A percentile compares a stretch with the other conserved stretches of the same genome.
These are phyloP conservation scores for Aureobasidium sp. DNA, from an alignment of 2,329 filamentous ascomycete genomes.

Conservation along the genomic window DNA sequence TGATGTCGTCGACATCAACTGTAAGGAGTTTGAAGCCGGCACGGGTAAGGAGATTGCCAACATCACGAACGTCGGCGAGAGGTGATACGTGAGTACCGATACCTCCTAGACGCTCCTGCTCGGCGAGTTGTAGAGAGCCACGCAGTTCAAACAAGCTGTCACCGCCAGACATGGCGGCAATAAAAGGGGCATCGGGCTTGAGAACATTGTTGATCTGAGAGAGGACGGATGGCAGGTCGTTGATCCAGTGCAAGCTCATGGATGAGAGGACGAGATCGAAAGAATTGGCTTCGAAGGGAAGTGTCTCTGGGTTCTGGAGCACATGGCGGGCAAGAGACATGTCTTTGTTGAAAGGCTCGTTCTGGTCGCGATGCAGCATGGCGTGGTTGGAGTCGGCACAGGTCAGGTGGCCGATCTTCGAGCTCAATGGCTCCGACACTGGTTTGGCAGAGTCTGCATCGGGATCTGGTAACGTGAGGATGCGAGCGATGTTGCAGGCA, in stretches of 20 bases:
- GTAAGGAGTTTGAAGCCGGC: constrained; percentile 94
- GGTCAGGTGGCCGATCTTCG: constrained; percentile 63
- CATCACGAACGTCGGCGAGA: constrained; percentile 81
- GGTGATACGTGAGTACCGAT: constrained; percentile 87
- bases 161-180: constrained; percentile 93
- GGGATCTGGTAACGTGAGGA: constrained; percentile 54
- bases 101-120: constrained; percentile 82
- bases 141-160: constrained; percentile 91
- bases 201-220: constrained; percentile 77
- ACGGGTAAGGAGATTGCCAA: constrained; percentile 76
- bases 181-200: constrained; percentile 84
- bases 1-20: constrained; percentile 93
- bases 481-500: constrained; percentile 84
- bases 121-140: constrained; percentile 84
- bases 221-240: constrained; percentile 80
- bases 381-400: constrained; percentile 73
- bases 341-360: constrained; percentile 63
- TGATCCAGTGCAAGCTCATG: constrained; percentile 91
- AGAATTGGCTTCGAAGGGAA: constrained; percentile 65
- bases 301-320: constrained; percentile 61
- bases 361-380: constrained; percentile 71
- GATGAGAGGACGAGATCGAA: constrained; percentile 90
- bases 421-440: constrained; percentile 56
- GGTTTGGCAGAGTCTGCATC: constrained; percentile 56
- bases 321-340: constrained; percentile 67